These are phyloP conservation scores for Podospora conica DNA, from an alignment of 495 filamentous ascomycete species.

Conservation along the genomic window DNA sequence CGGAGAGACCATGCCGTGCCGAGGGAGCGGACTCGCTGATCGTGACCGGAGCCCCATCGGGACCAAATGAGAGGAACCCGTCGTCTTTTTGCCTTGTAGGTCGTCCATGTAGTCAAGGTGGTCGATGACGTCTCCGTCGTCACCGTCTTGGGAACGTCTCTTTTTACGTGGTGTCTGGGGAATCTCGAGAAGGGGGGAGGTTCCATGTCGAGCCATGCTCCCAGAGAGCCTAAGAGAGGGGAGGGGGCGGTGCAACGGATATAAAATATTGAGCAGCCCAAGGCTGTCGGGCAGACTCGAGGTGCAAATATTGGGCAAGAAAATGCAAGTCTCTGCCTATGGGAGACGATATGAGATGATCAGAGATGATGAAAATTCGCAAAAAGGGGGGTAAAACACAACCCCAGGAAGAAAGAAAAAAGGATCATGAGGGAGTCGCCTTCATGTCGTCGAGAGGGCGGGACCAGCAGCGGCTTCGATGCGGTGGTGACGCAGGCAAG, in stretches of 20 bases:
- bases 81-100: conserved; percentile 4
- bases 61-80: conserved; percentile 16
- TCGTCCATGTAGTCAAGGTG: conserved; percentile 8
- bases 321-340: not conserved
- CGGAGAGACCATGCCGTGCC: conserved; percentile 9
- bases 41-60: conserved; percentile 28
- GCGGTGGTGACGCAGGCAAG: not conserved
- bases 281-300: not conserved
- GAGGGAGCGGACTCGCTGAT: conserved; percentile 28
- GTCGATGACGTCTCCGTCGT: conserved; percentile 28
- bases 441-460: not conserved
- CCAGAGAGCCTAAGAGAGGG: not conserved
- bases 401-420: not conserved
- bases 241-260: not conserved
- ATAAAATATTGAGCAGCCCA: not conserved
- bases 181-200: conserved; percentile 13
- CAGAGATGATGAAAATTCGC: not conserved
- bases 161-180: conserved; percentile 14
- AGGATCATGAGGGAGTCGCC: not conserved
- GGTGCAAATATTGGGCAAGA: not conserved
- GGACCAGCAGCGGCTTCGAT: not conserved
- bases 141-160: conserved; percentile 18
- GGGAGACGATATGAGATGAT: not conserved
- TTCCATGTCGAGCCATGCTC: conserved; percentile 2
- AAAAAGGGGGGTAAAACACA: not conserved